Base-by-base conservation (phyloP, 768 basidiomycete genomes). In the Solioccasus polychromus region DNA sequence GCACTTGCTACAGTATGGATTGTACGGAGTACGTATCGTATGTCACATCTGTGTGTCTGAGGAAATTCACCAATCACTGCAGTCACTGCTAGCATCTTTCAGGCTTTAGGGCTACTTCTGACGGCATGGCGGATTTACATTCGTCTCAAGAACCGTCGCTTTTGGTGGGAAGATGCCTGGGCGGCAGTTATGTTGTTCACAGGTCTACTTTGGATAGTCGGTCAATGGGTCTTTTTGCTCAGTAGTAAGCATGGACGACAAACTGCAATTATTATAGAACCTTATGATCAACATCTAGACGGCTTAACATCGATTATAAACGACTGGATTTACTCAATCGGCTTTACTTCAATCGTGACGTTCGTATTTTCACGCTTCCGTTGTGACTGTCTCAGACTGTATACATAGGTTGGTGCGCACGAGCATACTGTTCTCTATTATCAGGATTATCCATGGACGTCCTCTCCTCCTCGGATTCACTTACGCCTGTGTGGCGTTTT, bases 391-490 rank as follows among this genome's bases (percentile, higher is more conserved):
- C 47, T 48, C 12, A 50, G 9, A 4, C 8, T 11, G 14, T 17
- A 19, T 17, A 30, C 30, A 8, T 34, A 58, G 57, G 55, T 8
- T 43, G 17, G 52, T 44, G 4, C 55, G 49, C 32, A 48, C 52
- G 50, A 59, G 57, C 38, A 29, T 58, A 18, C 34, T 59, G 17
- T 50, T 54, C 26, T 59, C 57, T 17, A 54, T 59, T 19, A 50
- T 44, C 45, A 50, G 57, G 17, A 48, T 59, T 15, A 23, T 50
- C 28, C 42, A 44, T 5, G 45, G 36, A 31, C 34, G 24, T 14
- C 4, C 35, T 19, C 26, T 5, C 20, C 42, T 49, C 28, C 50
- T 48, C 10, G 46, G 31, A 35, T 43, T 52, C 34, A 47, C 53
- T 32, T 44, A 45, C 17, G 47, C 22, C 4, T 43, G 54, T 20